Evolutionary conservation across 2,329 filamentous ascomycete species (phyloP), one percentile per base, ranked within the genome.

Genomic region (Fusarium nodosum): DNA sequence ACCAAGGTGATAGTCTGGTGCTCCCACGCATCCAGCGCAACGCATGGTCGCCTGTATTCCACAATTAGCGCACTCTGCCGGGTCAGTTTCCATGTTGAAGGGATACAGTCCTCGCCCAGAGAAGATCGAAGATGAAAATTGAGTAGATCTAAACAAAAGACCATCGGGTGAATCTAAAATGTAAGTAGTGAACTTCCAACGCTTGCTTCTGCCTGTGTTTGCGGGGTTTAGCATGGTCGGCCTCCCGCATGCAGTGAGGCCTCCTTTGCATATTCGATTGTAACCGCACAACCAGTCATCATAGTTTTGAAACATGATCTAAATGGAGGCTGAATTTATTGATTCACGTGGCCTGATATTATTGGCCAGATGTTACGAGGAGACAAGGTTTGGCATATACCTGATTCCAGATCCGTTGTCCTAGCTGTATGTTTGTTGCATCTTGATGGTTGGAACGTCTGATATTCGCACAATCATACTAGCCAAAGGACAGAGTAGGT

Each of bases 91-190:
- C 55, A 53, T 57, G 1, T 10, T 36, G 8, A 36, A 31, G n/a
- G 12, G 20, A 15, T 33, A n/a, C 5, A 6, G 26, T 7, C 28
- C 10, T 26, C 20, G 4, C 13, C 6, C 9, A 9, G 22, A 26
- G 22, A 18, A 13, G 7, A 10, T 7, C 7, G 0, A 16, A 28
- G 1, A 13, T 42, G 11, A 2, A 2, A 13, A n/a, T 22, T 2
- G 10, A 42, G 30, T 10, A 30, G 5, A 1, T 22, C 2, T 6
- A 8, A 9, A 3, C 12, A 13, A 33, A 8, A 24, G 8, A n/a
- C n/a, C 11, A 22, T 36, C 10, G 3, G 11, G 5, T 3, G 26
- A 12, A 9, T 28, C 1, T 18, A 34, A 4, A 16, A 16, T 36
- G 9, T 13, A 13, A 5, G 22, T n/a, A 20, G 5, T 34, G 0